These are phyloP conservation scores for Pseudogymnoascus sp. DNA, from an alignment of 2,329 filamentous ascomycete genomes.

Conservation along the genomic window DNA sequence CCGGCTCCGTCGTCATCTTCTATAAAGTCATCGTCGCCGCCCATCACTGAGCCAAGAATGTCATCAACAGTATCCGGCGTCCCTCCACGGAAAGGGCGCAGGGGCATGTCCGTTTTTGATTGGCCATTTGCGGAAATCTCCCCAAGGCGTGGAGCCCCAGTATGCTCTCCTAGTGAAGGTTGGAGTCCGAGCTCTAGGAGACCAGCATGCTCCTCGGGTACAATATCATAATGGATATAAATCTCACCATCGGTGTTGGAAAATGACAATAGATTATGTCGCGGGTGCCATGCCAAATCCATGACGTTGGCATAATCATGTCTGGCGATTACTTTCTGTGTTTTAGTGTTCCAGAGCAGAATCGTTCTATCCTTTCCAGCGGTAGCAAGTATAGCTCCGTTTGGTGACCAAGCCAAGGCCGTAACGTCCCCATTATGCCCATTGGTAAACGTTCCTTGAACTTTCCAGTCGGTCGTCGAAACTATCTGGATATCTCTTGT, in stretches of 20 bases:
- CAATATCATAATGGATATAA: slow-evolving; percentile 73
- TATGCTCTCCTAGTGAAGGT: slow-evolving; percentile 77
- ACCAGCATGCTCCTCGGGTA: slow-evolving; percentile 48
- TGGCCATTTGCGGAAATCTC: slow-evolving; percentile 59
- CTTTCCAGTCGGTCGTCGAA: slow-evolving; percentile 83
- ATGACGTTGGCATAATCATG: slow-evolving; percentile 78
- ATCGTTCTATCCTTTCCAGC: slow-evolving; percentile 61
- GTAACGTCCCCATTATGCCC: slow-evolving; percentile 81
- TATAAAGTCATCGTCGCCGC: slow-evolving; percentile 67
- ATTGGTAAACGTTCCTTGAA: slow-evolving; percentile 68
- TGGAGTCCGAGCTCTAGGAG: slow-evolving; percentile 54
- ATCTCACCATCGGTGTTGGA: slow-evolving; percentile 89
- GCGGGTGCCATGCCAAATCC: slow-evolving; percentile 84
- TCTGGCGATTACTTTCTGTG: slow-evolving; percentile 70
- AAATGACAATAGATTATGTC: slow-evolving; percentile 80
- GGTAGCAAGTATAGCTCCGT: slow-evolving; percentile 76
- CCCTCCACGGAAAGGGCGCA: slow-evolving; percentile 45
- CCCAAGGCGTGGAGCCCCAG: slow-evolving; percentile 46
- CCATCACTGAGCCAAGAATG: slow-evolving; percentile 55
- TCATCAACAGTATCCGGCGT: slow-evolving; percentile 73
- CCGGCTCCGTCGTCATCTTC: slow-evolving; percentile 92
- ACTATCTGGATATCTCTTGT: slow-evolving; percentile 78
- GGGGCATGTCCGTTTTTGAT: slow-evolving; percentile 36
- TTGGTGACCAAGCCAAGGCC: slow-evolving; percentile 85
- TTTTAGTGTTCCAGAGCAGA: slow-evolving; percentile 81